Evolutionary conservation across 176 grass and related monocot genomes (phyloP).

Genomic region (Hsuehochloa calcarea): DNA sequence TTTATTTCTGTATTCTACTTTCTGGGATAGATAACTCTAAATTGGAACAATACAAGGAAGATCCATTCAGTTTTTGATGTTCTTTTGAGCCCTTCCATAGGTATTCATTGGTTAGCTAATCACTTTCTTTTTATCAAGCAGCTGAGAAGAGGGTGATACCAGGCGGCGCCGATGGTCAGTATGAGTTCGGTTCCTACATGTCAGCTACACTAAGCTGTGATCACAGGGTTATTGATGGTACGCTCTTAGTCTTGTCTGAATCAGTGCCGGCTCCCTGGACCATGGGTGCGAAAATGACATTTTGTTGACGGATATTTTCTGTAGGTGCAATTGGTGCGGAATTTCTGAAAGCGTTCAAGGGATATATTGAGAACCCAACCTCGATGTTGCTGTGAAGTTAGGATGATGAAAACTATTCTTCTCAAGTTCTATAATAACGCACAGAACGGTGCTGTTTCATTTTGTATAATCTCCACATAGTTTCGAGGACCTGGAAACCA

Average conservation of each 20-base stretch:
- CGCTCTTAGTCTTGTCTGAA: neutral
- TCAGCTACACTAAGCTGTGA: conserved; percentile 92
- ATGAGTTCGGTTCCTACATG: conserved; percentile 94
- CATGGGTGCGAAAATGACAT: neutral
- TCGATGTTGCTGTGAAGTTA: conserved; percentile 71
- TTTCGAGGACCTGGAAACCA: neutral
- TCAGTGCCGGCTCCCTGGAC: neutral
- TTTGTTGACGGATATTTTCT: neutral
- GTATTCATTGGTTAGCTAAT: neutral
- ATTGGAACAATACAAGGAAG: neutral
- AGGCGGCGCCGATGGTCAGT: conserved; percentile 56
- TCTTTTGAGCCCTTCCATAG: too few relatives aligned
- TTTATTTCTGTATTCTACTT: neutral
- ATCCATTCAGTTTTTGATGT: neutral
- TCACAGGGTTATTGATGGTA: conserved; percentile 97
- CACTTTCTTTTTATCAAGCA: conserved; percentile 6
- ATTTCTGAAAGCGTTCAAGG: conserved; percentile 89
- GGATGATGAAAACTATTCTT: conserved; percentile 24
- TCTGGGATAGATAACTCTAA: neutral
- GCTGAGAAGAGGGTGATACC: conserved; percentile 92
- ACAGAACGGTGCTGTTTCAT: neutral
- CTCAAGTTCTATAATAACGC: conserved; percentile 38
- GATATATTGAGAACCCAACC: conserved; percentile 86
- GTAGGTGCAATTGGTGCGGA: conserved; percentile 89
- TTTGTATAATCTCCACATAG: conserved; percentile 23